These are phyloP conservation scores for Apophysomyces trapeziformis DNA, from an alignment of 371 early-diverging fungal genomes.

Conservation along the genomic window DNA sequence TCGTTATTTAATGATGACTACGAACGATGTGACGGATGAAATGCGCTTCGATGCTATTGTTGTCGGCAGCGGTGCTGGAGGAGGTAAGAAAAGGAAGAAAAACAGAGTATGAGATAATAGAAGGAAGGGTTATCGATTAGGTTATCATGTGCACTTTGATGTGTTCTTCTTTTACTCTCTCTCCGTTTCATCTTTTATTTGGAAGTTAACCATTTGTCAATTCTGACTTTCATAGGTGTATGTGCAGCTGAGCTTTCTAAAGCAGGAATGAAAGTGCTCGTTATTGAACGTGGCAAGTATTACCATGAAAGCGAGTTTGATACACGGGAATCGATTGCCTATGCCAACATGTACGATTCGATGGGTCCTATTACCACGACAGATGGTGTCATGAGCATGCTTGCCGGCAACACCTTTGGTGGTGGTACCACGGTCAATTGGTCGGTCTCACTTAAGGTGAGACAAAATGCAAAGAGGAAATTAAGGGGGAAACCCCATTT, in stretches of 20 bases:
- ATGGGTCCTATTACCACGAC: constrained; percentile 31
- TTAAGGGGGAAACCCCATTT: not conserved
- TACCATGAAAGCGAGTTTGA: constrained; percentile 55
- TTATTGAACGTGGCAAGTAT: constrained; percentile 72
- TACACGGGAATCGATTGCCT: constrained; percentile 45
- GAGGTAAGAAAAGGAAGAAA: constrained; percentile 38
- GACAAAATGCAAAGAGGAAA: too few species aligned
- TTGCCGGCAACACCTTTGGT: constrained; percentile 52
- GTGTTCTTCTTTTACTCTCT: too few species aligned
- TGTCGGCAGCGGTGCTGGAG: constrained; percentile 76
- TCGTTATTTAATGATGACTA: not conserved
- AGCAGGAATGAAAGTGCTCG: constrained; percentile 67
- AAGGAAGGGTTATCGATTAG: too few species aligned
- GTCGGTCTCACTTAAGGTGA: constrained; percentile 72
- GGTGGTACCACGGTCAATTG: constrained; percentile 74
- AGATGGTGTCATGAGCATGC: constrained; percentile 43
- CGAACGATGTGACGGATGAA: constrained; percentile 1
- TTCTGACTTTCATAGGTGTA: constrained; percentile 30
- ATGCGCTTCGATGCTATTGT: constrained; percentile 64
- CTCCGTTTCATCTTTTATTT: not conserved
- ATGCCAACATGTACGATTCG: constrained; percentile 49
- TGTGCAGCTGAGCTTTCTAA: constrained; percentile 66
- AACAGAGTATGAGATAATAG: too few species aligned
- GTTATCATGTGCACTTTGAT: too few species aligned
- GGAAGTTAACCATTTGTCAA: not conserved